These are phyloP conservation scores for Ciborinia camelliae DNA, from an alignment of 2,329 filamentous ascomycete species.

Conservation along the genomic window DNA sequence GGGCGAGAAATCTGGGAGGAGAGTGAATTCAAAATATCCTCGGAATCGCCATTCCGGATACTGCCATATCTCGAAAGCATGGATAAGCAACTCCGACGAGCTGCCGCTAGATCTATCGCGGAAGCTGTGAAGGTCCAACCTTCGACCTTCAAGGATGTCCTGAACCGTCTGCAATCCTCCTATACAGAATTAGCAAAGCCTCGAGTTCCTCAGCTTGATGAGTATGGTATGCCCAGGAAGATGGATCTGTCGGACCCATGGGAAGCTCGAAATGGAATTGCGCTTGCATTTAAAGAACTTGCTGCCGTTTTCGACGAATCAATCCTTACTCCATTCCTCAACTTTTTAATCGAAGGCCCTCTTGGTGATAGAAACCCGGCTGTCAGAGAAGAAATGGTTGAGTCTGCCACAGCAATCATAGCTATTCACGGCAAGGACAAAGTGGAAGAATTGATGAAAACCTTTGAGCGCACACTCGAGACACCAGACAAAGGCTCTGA, in stretches of 20 bases:
- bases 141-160: slow-evolving; percentile 56
- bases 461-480: slow-evolving; percentile 86
- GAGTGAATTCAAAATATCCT: slow-evolving; percentile 70
- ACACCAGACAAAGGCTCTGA: slow-evolving; percentile 78
- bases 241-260: slow-evolving; percentile 83
- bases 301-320: slow-evolving; percentile 64
- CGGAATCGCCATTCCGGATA: slow-evolving; percentile 63
- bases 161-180: slow-evolving; percentile 62
- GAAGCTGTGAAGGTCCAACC: slow-evolving; percentile 64
- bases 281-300: slow-evolving; percentile 80
- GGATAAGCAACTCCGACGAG: slow-evolving; percentile 77
- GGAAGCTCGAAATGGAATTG: slow-evolving; percentile 87
- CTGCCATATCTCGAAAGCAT: slow-evolving; percentile 75
- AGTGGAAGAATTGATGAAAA: slow-evolving; percentile 86
- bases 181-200: slow-evolving; percentile 82
- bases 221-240: slow-evolving; percentile 92
- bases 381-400: slow-evolving; percentile 87
- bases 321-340: slow-evolving; percentile 73
- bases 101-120: slow-evolving; percentile 77
- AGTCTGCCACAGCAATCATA: slow-evolving; percentile 79
- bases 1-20: slow-evolving; percentile 93
- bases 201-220: slow-evolving; percentile 77
- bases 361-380: slow-evolving; percentile 75
- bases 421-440: slow-evolving; percentile 75
- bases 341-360: slow-evolving; percentile 84